These are phyloP conservation scores for Xylaria palmicola DNA, from an alignment of 495 filamentous ascomycete species.

Conservation along the genomic window DNA sequence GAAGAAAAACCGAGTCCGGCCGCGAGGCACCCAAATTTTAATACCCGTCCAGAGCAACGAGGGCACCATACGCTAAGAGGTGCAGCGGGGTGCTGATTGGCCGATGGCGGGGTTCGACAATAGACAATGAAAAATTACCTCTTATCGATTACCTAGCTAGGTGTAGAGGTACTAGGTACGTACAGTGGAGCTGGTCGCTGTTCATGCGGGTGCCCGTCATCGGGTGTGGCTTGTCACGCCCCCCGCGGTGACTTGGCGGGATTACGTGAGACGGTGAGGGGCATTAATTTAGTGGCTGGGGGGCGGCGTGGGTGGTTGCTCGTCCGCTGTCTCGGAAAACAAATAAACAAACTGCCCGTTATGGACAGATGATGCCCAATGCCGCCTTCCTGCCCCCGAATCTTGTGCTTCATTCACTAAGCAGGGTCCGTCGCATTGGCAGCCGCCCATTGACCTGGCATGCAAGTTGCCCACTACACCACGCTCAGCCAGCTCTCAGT, in stretches of 20 bases:
- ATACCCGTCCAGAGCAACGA: no score
- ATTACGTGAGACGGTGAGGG: neutral
- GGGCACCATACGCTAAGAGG: no score
- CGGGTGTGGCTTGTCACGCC: neutral
- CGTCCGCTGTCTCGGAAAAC: slow-evolving; percentile 22
- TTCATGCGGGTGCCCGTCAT: neutral
- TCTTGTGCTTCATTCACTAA: neutral
- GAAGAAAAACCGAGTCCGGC: slow-evolving; percentile 43
- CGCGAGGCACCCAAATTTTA: slow-evolving; percentile 21
- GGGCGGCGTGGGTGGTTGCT: slow-evolving; percentile 19
- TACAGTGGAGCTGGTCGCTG: no score
- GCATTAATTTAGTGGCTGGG: slow-evolving; percentile 5
- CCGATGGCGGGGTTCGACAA: neutral
- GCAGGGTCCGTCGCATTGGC: neutral
- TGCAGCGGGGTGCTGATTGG: slow-evolving; percentile 7
- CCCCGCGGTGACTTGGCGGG: neutral
- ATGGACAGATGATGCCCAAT: slow-evolving; percentile 21
- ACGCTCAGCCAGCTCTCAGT: neutral
- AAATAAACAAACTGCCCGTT: slow-evolving; percentile 39
- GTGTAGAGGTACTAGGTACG: no score
- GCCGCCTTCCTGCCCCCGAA: neutral
- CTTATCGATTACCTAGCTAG: slow-evolving; percentile 3
- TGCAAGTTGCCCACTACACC: neutral
- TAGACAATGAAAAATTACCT: neutral
- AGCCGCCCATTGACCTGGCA: neutral